phyloP scores from a whole-genome alignment of 768 basidiomycete genomes.

The Psilocybe subaeruginosa region DNA sequence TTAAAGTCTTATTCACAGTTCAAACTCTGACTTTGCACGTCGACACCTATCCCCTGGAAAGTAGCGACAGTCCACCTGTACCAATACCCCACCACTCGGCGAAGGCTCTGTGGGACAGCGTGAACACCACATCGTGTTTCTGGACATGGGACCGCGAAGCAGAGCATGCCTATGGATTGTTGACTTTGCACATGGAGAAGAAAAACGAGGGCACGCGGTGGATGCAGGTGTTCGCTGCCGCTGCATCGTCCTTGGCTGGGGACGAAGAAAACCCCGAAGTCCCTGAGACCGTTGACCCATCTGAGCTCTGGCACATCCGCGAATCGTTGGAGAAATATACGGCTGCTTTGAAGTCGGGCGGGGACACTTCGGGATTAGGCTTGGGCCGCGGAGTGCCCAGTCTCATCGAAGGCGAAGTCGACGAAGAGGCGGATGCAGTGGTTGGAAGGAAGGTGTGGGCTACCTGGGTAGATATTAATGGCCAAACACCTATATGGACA shows the following conservation, averaged over 20 bases:
- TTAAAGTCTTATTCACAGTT: constrained; percentile 68
- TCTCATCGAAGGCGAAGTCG: constrained; percentile 86
- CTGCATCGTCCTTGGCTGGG: constrained; percentile 37
- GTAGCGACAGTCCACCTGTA: constrained; percentile 23
- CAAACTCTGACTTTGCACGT: constrained; percentile 70
- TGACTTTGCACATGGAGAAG: constrained; percentile 89
- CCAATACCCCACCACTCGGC: constrained; percentile 57
- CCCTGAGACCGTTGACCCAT: constrained; percentile 86
- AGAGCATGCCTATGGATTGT: constrained; percentile 63
- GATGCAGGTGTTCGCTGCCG: constrained; percentile 79
- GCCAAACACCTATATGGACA: constrained; percentile 46
- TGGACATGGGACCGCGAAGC: constrained; percentile 93
- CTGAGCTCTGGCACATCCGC: constrained; percentile 76
- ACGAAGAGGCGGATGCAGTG: constrained; percentile 83
- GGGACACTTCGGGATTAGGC: constrained; percentile 65
- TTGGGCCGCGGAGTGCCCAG: constrained; percentile 75
- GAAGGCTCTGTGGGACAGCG: constrained; percentile 77
- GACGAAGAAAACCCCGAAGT: constrained; percentile 64
- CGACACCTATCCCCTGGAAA: constrained; percentile 34
- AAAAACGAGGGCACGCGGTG: constrained; percentile 81
- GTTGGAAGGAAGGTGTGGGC: constrained; percentile 68
- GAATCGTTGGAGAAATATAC: constrained; percentile 91
- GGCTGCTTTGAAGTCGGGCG: constrained; percentile 54
- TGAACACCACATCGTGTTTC: constrained; percentile 78
- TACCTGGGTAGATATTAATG: constrained; percentile 68